These are phyloP conservation scores for Typha latifolia DNA, from an alignment of 176 grass and related monocot genomes.

Conservation along the genomic window DNA sequence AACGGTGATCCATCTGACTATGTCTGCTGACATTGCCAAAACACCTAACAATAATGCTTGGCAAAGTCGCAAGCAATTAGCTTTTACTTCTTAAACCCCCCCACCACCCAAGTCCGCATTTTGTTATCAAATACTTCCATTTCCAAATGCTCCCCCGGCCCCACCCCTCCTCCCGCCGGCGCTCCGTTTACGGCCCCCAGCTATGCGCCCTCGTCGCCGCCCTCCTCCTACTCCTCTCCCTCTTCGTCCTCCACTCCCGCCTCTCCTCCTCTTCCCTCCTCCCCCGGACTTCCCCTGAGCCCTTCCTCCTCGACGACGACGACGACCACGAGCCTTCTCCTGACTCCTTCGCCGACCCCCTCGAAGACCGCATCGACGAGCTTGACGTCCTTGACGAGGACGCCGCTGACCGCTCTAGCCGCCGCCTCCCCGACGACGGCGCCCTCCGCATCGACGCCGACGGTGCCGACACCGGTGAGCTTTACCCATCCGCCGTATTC, in stretches of 20 bases:
- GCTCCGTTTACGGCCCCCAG: conserved; percentile 53
- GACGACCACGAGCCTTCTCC: conserved; percentile 21
- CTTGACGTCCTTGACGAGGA: conserved; percentile 67
- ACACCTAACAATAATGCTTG: too few species aligned
- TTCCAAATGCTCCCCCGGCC: conserved; percentile 35
- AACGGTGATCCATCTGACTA: too few species aligned
- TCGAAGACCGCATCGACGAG: conserved; percentile 78
- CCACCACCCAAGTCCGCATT: too few species aligned
- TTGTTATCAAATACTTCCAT: too few species aligned
- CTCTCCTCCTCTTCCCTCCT: conserved; percentile 26
- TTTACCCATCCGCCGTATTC: conserved; percentile 28
- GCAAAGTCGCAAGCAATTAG: too few species aligned
- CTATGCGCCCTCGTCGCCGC: conserved; percentile 50
- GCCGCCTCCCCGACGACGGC: neutral
- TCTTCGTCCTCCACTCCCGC: conserved; percentile 74
- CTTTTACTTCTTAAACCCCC: too few species aligned
- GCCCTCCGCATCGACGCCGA: neutral
- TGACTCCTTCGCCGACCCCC: conserved; percentile 21
- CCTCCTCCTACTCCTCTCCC: conserved; percentile 72
- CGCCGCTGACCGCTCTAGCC: conserved; percentile 3
- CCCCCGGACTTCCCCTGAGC: conserved; percentile 1
- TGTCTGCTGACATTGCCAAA: too few species aligned
- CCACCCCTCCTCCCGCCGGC: conserved; percentile 47
- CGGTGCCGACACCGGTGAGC: conserved; percentile 7
- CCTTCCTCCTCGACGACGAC: conserved; percentile 26